Evolutionary conservation across 225 moss, liverwort and hornwort genomes (phyloP).

Genomic region (Sphagnum contortum): DNA sequence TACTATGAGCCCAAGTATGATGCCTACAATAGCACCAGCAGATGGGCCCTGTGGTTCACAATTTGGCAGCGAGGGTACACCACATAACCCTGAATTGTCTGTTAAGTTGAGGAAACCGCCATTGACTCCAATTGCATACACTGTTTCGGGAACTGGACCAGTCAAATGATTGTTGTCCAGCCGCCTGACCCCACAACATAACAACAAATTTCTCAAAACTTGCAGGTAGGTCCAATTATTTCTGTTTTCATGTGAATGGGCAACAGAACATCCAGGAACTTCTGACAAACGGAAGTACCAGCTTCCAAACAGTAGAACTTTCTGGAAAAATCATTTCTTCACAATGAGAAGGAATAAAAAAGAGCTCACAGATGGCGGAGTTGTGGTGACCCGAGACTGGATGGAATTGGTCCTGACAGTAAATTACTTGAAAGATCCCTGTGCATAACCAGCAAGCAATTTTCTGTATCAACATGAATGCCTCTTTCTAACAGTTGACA

Average conservation of each 20-base stretch:
- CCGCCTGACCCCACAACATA: slow-evolving; percentile 27
- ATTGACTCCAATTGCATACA: slow-evolving; percentile 82
- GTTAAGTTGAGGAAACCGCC: slow-evolving; percentile 90
- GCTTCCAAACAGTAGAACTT: too few relatives aligned
- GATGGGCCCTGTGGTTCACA: slow-evolving; percentile 65
- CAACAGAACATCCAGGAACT: too few relatives aligned
- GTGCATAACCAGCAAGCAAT: slow-evolving; percentile 1
- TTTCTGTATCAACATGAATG: too few relatives aligned
- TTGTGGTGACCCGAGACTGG: slow-evolving; percentile 68
- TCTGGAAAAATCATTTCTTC: too few relatives aligned
- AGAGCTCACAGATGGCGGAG: slow-evolving; percentile 65
- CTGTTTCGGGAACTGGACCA: slow-evolving; percentile 76
- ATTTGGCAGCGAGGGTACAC: slow-evolving; percentile 73
- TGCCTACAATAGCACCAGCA: slow-evolving; percentile 47
- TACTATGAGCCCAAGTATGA: slow-evolving; percentile 47
- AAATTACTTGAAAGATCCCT: slow-evolving; percentile 80
- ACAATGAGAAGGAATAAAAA: background rate
- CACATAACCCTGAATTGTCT: slow-evolving; percentile 69
- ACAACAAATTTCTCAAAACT: too few relatives aligned
- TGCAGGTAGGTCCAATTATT: too few relatives aligned
- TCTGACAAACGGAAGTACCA: too few relatives aligned
- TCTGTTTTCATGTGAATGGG: too few relatives aligned
- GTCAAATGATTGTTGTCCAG: slow-evolving; percentile 66
- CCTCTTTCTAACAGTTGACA: too few relatives aligned
- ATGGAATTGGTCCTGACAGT: slow-evolving; percentile 67